Base-by-base conservation (phyloP, 1,284 basidiomycete genomes). In the Gomphus bonarii region DNA sequence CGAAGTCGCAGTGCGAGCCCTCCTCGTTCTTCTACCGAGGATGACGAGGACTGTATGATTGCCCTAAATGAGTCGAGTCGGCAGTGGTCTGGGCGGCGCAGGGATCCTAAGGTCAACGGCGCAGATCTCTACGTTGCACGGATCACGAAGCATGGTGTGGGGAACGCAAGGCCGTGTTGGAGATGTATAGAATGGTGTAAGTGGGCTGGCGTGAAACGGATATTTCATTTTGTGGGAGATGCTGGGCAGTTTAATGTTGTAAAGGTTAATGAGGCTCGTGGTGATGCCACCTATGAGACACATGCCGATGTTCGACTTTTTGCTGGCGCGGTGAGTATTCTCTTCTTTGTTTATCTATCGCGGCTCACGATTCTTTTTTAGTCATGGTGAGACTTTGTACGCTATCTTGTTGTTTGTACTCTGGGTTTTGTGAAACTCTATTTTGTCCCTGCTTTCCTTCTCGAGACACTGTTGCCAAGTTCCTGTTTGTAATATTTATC, bases 121-220 rank as follows among this genome's bases (percentile, higher is more conserved):
- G 74, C 77, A 28, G 78, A 81, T 63, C 67, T 81, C 31, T 81
- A 80, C 58, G 78, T 81, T 42, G 77, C 73, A 22, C 73, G 79
- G 22, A 69, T 77, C 60, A 78, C 72, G 28, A 78, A 76, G 64
- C 68, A 66, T 42, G 78, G 75, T 5, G 43, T 73, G 64, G 77
- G 77, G 20, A 70, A 67, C 54, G 74, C 78, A 4, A 72, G 68
- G 63, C 79, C 78, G 25, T 80, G 78, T 63, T 77, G 77, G 73
- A 67, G 78, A 47, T 80, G 80, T 59, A 60, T 80, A 30, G 73
- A 78, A 58, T 80, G 77, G 77, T 80, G 76, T 63, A 66, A 68
- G 40, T 81, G 80, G 79, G 78, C 79, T 20, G 79, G 79, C 0
- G 73, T 82, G 59, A 79, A 75, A 67, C 72, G 77, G 38, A 73